These are phyloP conservation scores for Arctium minus DNA, from an alignment of 129 eudicot genomes.

Conservation along the genomic window DNA sequence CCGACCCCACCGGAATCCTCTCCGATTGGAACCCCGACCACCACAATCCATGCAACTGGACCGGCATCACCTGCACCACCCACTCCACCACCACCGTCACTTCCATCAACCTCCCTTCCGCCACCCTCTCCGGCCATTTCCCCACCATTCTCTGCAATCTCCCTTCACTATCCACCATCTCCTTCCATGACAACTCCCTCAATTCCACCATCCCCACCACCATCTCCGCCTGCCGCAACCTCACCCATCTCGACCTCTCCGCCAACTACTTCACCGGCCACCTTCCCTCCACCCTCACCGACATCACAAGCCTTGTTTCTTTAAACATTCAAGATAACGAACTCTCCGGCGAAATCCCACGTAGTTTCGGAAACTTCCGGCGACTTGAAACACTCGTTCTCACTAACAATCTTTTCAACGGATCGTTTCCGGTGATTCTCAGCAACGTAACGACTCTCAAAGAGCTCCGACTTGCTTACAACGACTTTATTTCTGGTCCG, in stretches of 20 bases:
- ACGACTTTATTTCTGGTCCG: conserved; percentile 39
- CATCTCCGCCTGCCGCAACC: conserved; percentile 52
- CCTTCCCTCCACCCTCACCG: conserved; percentile 47
- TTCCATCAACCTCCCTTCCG: conserved; percentile 41
- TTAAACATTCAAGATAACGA: conserved; percentile 43
- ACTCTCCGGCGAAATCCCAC: conserved; percentile 56
- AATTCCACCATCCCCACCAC: conserved; percentile 44
- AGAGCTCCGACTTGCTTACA: conserved; percentile 50
- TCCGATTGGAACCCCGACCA: conserved; percentile 56
- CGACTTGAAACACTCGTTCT: conserved; percentile 38
- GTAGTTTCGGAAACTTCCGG: conserved; percentile 39
- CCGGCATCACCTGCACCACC: conserved; percentile 56
- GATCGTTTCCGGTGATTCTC: conserved; percentile 45
- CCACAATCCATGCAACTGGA: conserved; percentile 73
- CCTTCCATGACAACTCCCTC: conserved; percentile 47
- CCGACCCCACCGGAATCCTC: conserved; percentile 43
- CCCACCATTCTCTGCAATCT: conserved; percentile 60
- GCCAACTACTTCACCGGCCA: conserved; percentile 46
- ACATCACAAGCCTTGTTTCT: conserved; percentile 37
- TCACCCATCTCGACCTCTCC: conserved; percentile 58
- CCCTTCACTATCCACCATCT: conserved; percentile 46
- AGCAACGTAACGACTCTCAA: conserved; percentile 44
- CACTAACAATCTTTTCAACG: conserved; percentile 40
- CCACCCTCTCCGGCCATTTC: conserved; percentile 55
- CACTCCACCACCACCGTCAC: conserved; percentile 41